Evolutionary conservation across 495 filamentous ascomycete species (phyloP), one percentile per base, ranked within the genome.

Genomic region (Pyronema omphalodes): DNA sequence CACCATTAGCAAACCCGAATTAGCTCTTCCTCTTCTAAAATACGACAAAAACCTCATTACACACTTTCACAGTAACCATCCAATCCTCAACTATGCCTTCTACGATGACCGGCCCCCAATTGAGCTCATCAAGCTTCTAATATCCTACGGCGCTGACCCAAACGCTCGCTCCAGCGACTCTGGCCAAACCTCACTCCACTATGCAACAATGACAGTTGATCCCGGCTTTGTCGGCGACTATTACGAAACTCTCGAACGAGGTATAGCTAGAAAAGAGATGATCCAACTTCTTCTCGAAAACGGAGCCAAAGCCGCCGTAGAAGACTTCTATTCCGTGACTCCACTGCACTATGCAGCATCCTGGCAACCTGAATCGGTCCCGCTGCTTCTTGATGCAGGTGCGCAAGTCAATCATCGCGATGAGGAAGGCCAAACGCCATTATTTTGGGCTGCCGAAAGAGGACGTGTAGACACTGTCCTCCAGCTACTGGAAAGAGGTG

Each of bases 101-200:
- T 3, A 1, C 50, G 11, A 14, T 5, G n/a, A 7, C 3, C 39
- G 23, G 3, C 37, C 50, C 3, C 9, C 50, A 3, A 12, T 52
- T 6, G 19, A 17, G 37, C 35, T 52, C 3, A n/a, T 52, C 7
- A 40, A 14, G 8, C n/a, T 52, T 3, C 12, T 52, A 8, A 14
- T 52, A 7, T 35, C 39, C 8, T 12, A 52, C 37, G 50, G 50
- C 37, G 50, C 37, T 43, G 50, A 52, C 23, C 11, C 41, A 34
- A 52, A 52, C 19, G n/a, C 7, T n/a, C 8, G 9, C 12, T 52
- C 50, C 50, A 1, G 29, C 7, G 37, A 8, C 18, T 47, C 40
- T 12, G 59, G 59, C 1, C 18, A 53, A 37, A 60, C 49, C 7
- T 48, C 60, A 6, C 51, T 65, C 14, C 55, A 63, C 7, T 29